A percentile compares a stretch with the other conserved stretches of the same genome.
Evolutionary conservation across 371 early-diverging fungal genomes (phyloP).

Genomic region (Lichtheimia hyalospora): DNA sequence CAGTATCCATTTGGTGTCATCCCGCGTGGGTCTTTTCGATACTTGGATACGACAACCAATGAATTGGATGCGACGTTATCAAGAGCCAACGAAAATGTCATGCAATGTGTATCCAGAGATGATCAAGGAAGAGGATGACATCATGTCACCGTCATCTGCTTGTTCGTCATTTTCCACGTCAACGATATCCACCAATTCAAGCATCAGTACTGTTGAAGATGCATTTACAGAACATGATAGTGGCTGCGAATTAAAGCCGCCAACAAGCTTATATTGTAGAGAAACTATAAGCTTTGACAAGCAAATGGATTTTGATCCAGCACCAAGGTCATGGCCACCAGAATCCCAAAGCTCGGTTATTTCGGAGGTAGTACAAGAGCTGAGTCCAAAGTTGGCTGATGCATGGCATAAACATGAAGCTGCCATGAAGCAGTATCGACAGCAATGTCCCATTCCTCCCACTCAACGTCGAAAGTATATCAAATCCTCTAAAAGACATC

Average conservation of each 20-base stretch:
- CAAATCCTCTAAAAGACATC: no score
- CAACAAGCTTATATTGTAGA: no score
- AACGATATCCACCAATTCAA: not conserved
- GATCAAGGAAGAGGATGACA: no score
- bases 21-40: no score
- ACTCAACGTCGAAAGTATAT: conserved; percentile 1
- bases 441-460: not conserved
- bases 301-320: not conserved
- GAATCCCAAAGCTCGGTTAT: not conserved
- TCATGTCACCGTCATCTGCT: not conserved
- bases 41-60: conserved; percentile 3
- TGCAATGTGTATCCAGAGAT: not conserved
- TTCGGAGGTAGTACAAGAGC: not conserved
- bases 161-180: not conserved
- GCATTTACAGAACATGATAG: not conserved
- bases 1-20: no score
- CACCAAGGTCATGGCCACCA: not conserved
- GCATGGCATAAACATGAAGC: conserved; percentile 1
- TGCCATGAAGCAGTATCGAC: not conserved
- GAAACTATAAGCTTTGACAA: no score
- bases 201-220: not conserved
- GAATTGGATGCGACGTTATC: not conserved
- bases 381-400: not conserved
- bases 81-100: not conserved
- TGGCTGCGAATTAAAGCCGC: no score